Base-by-base conservation (phyloP, 2,329 filamentous ascomycete species). In the Salinomyces thailandicus region DNA sequence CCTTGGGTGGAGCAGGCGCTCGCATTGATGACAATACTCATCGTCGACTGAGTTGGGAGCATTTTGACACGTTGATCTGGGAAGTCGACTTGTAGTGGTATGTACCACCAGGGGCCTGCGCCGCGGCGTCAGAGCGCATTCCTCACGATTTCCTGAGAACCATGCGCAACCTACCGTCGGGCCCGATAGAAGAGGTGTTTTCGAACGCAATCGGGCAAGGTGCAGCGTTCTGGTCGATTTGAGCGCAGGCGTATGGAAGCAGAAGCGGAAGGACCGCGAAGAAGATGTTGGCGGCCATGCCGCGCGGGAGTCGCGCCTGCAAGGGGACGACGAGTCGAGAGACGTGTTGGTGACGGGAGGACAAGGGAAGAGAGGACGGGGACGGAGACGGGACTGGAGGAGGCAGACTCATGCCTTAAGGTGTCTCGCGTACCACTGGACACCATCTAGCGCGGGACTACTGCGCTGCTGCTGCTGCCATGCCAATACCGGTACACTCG, bases 31-130 rank as follows among this genome's bases (percentile, higher is more conserved):
- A 38, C 28, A 5, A 45, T 34, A 5, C 31, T 35, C 2, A 22
- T 38, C 6, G 33, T 31, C 11, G 41, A 18, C 18, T 43, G 13
- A 4, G 41, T 38, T 2, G 43, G 43, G 7, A 45, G 18, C 12
- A 36, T 18, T 5, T 31, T 24, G 11, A 44, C 32, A 31, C 31
- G 36, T 32, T 44, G 31, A 14, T 27, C 30, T 19, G 39, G 35
- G 13, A 18, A 37, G 27, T 39, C 36, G 18, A 41, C 41, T 15
- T 14, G 18, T 13, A 18, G 20, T 5, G 29, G 22, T 8, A 41
- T 38, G 18, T 34, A 33, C 27, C 39, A 41, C 41, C 41, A 43
- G 2, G 41, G 41, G 5, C 41, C 41, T 41, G 31, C 18, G 27
- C 11, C 18, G 16, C 11, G n/a, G 12, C 22, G 27, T n/a, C n/a